Base-by-base conservation (phyloP, 1,139 yeast species). In the Suhomyces wounanorum region DNA sequence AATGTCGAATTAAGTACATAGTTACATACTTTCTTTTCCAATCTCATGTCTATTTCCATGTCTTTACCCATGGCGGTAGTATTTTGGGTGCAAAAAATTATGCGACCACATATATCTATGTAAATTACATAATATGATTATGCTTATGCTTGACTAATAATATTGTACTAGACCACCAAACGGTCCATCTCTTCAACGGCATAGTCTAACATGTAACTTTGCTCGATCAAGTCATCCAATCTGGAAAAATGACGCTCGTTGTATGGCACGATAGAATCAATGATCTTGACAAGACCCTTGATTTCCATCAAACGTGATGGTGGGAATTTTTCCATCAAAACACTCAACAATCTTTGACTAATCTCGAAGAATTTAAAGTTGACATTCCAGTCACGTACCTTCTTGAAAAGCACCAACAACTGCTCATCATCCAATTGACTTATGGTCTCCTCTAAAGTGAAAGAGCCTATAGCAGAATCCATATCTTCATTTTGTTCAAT, bases 341-440 rank as follows among this genome's bases (percentile, higher is more conserved):
- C 85, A 55, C 82, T 76, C 50, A 94, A 75, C 36, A 91, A 71
- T 50, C 83, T 83, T 66, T 94, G 99, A 25, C 96, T 89, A 51
- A 89, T 80, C 49, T 81, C 84, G 61, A 89, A 89, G 42, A 89
- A 85, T 61, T 85, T 83, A 49, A 90, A 88, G 66, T 91, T 94
- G 47, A 95, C 85, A 67, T 95, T 94, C 99, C 99, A 94, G 64
- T 91, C 96, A 60, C 97, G 82, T 33, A 91, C 77, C 62, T 96
- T 84, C 59, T 81, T 82, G 65, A 94, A 79, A 35, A 94, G 69
- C 17, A 73, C 65, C 39, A 78, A 60, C 41, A 91, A 68, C 60
- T 87, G 89, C 1, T 84, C 87, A 40, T 81, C 72, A 35, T 77
- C 80, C 50, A 94, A 76, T 17, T 69, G 66, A 8, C 77, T 72